These are phyloP conservation scores for Ambrosia artemisiifolia DNA, from an alignment of 129 eudicot species.

Conservation along the genomic window DNA sequence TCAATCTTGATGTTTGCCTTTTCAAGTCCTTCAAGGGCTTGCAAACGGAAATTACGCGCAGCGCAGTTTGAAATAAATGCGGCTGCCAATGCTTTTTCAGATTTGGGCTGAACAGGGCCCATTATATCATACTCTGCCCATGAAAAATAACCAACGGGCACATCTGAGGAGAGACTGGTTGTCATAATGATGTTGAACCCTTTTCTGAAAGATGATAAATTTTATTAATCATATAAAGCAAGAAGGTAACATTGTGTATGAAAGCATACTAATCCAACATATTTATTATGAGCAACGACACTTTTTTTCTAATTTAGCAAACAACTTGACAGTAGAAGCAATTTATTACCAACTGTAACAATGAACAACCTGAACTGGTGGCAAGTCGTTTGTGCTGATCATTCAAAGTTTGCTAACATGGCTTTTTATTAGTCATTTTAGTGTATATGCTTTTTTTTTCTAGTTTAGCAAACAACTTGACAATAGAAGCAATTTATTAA, in stretches of 20 bases:
- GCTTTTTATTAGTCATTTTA: not conserved
- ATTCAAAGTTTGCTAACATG: not conserved
- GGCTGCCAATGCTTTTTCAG: constrained; percentile 88
- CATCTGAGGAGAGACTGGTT: constrained; percentile 96
- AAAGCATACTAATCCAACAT: not conserved
- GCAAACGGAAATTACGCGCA: constrained; percentile 85
- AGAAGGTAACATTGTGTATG: not conserved
- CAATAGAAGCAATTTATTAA: not conserved
- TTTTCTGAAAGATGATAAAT: constrained; percentile 44
- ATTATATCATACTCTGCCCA: constrained; percentile 98
- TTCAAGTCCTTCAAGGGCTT: constrained; percentile 89
- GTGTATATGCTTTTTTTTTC: not conserved
- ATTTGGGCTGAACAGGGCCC: constrained; percentile 90
- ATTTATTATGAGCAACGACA: not conserved
- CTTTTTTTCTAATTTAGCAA: too few relatives aligned
- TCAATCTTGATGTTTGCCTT: constrained; percentile 63
- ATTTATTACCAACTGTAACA: not conserved
- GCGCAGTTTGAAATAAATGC: constrained; percentile 96
- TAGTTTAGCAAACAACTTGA: too few relatives aligned
- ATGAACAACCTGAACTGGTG: not conserved
- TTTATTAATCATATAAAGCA: constrained; percentile 1
- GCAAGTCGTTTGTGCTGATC: not conserved
- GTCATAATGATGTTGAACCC: constrained; percentile 88
- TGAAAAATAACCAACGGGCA: constrained; percentile 96
- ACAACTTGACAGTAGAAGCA: too few relatives aligned